Conservation (phyloP, 176 grass and related monocot genomes). For the Avena atlantica region DNA sequence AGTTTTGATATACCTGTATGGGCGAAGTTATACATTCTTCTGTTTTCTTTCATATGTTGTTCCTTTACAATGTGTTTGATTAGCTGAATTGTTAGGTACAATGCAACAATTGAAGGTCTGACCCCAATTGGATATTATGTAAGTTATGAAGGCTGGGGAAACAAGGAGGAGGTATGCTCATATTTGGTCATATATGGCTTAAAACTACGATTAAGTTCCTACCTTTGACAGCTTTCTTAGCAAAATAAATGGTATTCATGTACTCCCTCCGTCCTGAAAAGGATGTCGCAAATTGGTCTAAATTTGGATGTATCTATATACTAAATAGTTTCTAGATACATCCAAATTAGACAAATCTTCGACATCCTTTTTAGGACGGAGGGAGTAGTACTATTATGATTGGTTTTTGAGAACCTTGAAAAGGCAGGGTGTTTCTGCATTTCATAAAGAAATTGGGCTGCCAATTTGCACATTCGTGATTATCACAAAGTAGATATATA, state of each 20-base stretch:
- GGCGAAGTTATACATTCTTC: background rate
- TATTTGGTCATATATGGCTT: background rate
- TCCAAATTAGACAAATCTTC: too few species aligned
- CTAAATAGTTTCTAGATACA: too few species aligned
- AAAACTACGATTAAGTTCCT: background rate
- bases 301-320: too few species aligned
- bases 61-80: constrained; percentile 49
- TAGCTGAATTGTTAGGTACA: constrained; percentile 74
- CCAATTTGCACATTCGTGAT: background rate
- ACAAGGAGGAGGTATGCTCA: constrained; percentile 86
- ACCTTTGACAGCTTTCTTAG: constrained; percentile 4
- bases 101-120: constrained; percentile 78
- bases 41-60: constrained; percentile 2
- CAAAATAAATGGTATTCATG: background rate
- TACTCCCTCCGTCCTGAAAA: background rate
- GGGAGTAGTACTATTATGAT: constrained; percentile 19
- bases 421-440: background rate
- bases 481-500: background rate
- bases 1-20: constrained; percentile 31
- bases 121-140: constrained; percentile 89
- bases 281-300: too few species aligned
- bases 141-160: constrained; percentile 74
- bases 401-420: background rate
- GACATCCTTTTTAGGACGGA: too few species aligned
- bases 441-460: background rate